Percentiles rank a stretch among this genome's conserved stretches.
These are phyloP conservation scores for Heterobasidion irregulare DNA, from an alignment of 1,284 basidiomycete species.

Conservation along the genomic window DNA sequence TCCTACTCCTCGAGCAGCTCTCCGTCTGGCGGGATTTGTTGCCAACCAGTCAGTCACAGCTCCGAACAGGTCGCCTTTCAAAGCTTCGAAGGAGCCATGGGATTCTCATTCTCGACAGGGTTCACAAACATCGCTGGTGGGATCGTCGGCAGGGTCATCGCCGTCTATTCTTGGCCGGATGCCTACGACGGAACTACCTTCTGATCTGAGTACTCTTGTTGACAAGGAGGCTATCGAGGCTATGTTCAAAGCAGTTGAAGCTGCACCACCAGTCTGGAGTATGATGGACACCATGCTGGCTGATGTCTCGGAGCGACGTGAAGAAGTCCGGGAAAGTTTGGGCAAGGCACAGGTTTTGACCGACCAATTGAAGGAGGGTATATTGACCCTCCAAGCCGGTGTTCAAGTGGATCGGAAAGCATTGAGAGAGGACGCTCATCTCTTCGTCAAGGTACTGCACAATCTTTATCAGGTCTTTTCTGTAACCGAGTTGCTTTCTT, in stretches of 20 bases:
- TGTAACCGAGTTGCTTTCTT: background rate
- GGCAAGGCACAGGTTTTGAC: constrained; percentile 51
- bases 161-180: constrained; percentile 21
- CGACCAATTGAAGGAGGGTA: constrained; percentile 42
- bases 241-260: constrained; percentile 57
- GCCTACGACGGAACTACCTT: constrained; percentile 19
- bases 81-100: constrained; percentile 9
- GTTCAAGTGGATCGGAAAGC: constrained; percentile 43
- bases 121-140: constrained; percentile 46
- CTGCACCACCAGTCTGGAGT: constrained; percentile 67
- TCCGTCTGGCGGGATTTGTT: constrained; percentile 14
- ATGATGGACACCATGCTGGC: constrained; percentile 55
- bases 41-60: background rate
- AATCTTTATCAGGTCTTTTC: background rate
- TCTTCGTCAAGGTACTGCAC: constrained; percentile 58
- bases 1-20: constrained; percentile 37
- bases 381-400: constrained; percentile 42
- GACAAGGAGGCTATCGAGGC: constrained; percentile 65
- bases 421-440: constrained; percentile 61
- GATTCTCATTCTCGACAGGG: constrained; percentile 45
- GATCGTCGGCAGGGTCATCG: constrained; percentile 33
- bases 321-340: constrained; percentile 41
- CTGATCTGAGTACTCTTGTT: constrained; percentile 46
- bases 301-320: constrained; percentile 30
- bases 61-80: background rate